These are phyloP conservation scores for Euryodendron excelsum DNA, from an alignment of 148 eudicot genomes.

Conservation along the genomic window DNA sequence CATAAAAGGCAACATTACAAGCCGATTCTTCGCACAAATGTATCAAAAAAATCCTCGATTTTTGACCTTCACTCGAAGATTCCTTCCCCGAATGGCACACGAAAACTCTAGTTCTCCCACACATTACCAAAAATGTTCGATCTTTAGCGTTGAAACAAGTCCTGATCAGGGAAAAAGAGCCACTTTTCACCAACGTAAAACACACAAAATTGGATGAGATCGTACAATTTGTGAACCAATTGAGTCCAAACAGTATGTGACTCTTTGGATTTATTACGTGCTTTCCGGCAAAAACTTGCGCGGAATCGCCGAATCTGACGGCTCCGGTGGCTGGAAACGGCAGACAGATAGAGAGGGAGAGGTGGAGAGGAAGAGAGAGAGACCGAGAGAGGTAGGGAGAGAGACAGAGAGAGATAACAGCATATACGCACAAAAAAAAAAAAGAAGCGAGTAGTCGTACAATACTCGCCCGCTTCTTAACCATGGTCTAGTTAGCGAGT, in stretches of 20 bases:
- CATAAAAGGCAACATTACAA: constrained; percentile 8
- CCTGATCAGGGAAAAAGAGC: background rate
- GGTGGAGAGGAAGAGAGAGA: background rate
- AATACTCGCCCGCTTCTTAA: constrained; percentile 1
- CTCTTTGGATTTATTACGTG: background rate
- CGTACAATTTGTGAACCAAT: background rate
- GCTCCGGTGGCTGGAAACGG: constrained; percentile 6
- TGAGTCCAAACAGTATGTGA: background rate
- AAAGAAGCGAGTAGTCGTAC: background rate
- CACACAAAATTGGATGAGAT: background rate
- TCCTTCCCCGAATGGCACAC: background rate
- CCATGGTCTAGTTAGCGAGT: background rate
- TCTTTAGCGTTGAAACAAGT: background rate
- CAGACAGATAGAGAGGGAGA: background rate
- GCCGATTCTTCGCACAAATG: background rate
- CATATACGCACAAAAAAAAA: background rate
- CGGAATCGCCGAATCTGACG: constrained; percentile 5
- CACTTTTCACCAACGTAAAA: background rate
- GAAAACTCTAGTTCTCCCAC: background rate
- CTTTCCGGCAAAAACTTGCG: background rate
- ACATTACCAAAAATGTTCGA: constrained; percentile 12
- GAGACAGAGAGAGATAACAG: background rate
- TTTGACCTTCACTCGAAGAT: background rate
- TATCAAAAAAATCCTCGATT: background rate
- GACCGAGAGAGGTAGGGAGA: background rate